Evolutionary conservation across 495 filamentous ascomycete genomes (phyloP).

Genomic region (Xylaria grammica): DNA sequence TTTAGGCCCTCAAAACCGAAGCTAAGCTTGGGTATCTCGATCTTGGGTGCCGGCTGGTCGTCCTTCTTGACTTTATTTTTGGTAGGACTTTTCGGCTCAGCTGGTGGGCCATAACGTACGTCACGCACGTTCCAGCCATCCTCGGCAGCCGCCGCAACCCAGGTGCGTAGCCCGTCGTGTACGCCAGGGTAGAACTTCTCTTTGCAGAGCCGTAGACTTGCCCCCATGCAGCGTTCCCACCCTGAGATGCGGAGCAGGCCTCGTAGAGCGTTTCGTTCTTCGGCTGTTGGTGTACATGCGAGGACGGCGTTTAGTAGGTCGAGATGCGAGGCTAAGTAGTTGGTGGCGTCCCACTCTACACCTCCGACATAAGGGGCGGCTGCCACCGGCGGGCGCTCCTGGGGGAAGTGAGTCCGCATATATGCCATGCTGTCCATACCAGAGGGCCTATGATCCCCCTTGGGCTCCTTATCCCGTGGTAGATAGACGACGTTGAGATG

Average conservation of each 20-base stretch:
- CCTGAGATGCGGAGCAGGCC: slow-evolving; percentile 79
- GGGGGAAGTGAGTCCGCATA: slow-evolving; percentile 78
- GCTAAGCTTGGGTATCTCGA: slow-evolving; percentile 62
- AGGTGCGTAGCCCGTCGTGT: slow-evolving; percentile 85
- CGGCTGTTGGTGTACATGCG: slow-evolving; percentile 74
- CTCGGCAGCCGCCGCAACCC: slow-evolving; percentile 84
- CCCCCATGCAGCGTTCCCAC: slow-evolving; percentile 89
- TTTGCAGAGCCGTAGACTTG: slow-evolving; percentile 85
- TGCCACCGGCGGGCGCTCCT: slow-evolving; percentile 86
- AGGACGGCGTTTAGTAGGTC: slow-evolving; percentile 92
- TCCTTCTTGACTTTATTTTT: slow-evolving; percentile 49
- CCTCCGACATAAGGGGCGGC: slow-evolving; percentile 97
- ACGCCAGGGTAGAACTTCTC: slow-evolving; percentile 94
- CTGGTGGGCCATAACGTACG: slow-evolving; percentile 74
- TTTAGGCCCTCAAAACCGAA: slow-evolving; percentile 39
- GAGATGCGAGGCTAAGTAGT: slow-evolving; percentile 89
- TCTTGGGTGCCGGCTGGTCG: slow-evolving; percentile 51
- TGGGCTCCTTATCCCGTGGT: slow-evolving; percentile 42
- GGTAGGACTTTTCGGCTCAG: slow-evolving; percentile 52
- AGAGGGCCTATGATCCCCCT: slow-evolving; percentile 29
- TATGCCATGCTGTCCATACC: slow-evolving; percentile 52
- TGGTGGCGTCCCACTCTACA: slow-evolving; percentile 98
- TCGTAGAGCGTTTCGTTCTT: slow-evolving; percentile 80
- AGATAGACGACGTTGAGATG: slow-evolving; percentile 84
- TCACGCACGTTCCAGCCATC: slow-evolving; percentile 84